These are phyloP conservation scores for Beauveria australis DNA, from an alignment of 2,329 filamentous ascomycete species.

Conservation along the genomic window DNA sequence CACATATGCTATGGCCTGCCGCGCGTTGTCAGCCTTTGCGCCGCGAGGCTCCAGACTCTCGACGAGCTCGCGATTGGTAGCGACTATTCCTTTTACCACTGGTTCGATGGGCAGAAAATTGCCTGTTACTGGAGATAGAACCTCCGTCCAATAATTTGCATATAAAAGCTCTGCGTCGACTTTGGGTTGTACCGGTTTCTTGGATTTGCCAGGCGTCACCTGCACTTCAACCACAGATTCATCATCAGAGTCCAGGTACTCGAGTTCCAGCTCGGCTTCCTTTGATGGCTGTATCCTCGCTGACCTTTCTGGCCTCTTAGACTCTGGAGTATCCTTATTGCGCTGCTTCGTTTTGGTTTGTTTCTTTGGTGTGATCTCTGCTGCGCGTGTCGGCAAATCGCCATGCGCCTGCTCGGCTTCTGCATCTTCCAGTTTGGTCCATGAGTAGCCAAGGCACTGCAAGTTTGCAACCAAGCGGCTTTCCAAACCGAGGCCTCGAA, in stretches of 20 bases:
- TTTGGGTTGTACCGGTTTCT: slow-evolving; percentile 30
- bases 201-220: slow-evolving; percentile 30
- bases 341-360: slow-evolving; percentile 12
- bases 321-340: slow-evolving; percentile 14
- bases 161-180: slow-evolving; percentile 73
- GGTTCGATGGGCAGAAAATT: slow-evolving; percentile 74
- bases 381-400: slow-evolving; percentile 13
- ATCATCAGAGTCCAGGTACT: slow-evolving; percentile 44
- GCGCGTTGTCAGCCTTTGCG: slow-evolving; percentile 71
- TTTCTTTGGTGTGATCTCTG: slow-evolving; percentile 17
- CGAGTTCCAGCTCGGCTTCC: slow-evolving; percentile 35
- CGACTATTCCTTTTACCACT: slow-evolving; percentile 59
- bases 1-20: slow-evolving; percentile 85
- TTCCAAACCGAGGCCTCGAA: slow-evolving; percentile 74
- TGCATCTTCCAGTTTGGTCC: slow-evolving; percentile 79
- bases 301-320: slow-evolving; percentile 9
- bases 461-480: slow-evolving; percentile 76
- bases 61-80: slow-evolving; percentile 62
- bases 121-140: slow-evolving; percentile 71
- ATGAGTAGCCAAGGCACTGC: slow-evolving; percentile 83
- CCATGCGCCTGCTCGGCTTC: slow-evolving; percentile 31
- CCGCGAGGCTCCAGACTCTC: slow-evolving; percentile 77
- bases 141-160: slow-evolving; percentile 91
- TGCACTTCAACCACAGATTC: slow-evolving; percentile 51
- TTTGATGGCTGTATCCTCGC: slow-evolving; percentile 23